A percentile compares a stretch with the other conserved stretches of the same genome.
phyloP scores from a whole-genome alignment of 306 rosid species.

The Dalbergia oliveri region DNA sequence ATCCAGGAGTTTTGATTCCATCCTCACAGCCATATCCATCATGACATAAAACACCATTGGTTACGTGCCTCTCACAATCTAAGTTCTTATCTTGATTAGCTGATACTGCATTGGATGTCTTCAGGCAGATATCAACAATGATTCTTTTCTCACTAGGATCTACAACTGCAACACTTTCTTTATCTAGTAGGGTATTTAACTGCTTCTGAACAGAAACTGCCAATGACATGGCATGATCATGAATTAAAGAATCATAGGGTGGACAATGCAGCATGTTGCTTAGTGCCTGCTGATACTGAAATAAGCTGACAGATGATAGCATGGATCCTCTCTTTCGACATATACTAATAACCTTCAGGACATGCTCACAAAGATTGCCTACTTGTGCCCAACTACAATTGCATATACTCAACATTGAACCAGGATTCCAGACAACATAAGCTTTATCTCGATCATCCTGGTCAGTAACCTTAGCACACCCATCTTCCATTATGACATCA shows the following conservation, averaged over 20 bases:
- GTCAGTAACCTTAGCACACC: slow-evolving; percentile 68
- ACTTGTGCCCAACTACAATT: slow-evolving; percentile 82
- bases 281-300: slow-evolving; percentile 74
- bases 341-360: slow-evolving; percentile 67
- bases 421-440: slow-evolving; percentile 75
- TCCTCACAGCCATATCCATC: slow-evolving; percentile 49
- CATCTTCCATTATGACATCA: slow-evolving; percentile 67
- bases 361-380: slow-evolving; percentile 88
- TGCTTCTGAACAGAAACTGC: slow-evolving; percentile 79
- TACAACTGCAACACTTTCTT: slow-evolving; percentile 47
- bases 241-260: slow-evolving; percentile 83
- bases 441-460: slow-evolving; percentile 60
- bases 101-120: slow-evolving; percentile 37
- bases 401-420: slow-evolving; percentile 79
- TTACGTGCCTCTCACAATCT: slow-evolving; percentile 26
- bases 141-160: slow-evolving; percentile 45
- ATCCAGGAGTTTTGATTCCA: slow-evolving; percentile 39
- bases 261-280: slow-evolving; percentile 72
- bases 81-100: slow-evolving; percentile 32
- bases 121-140: slow-evolving; percentile 36
- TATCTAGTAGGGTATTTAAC: slow-evolving; percentile 56
- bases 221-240: slow-evolving; percentile 81
- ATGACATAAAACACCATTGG: slow-evolving; percentile 21
- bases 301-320: slow-evolving; percentile 67
- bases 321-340: slow-evolving; percentile 55